Evolutionary conservation across 805 yeast genomes (phyloP), one percentile per base, ranked within the genome.

Genomic region (Hanseniaspora singularis): DNA sequence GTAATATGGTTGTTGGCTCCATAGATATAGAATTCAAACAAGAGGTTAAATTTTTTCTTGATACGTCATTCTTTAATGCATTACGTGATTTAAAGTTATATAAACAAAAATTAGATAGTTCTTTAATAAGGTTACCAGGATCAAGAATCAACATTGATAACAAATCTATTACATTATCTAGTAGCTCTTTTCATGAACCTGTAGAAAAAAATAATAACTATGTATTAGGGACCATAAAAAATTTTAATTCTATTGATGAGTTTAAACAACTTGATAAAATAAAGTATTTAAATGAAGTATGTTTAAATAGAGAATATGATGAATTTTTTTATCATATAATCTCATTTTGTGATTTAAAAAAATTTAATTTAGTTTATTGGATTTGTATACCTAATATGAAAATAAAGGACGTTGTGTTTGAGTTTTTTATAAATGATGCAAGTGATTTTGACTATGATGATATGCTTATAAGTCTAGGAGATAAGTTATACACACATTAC

Each of bases 291-390:
- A 62, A 63, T 22, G 58, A 63, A 0, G 60, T 68, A 20, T 77
- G 70, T 1, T 55, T 60, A 6, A 54, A 58, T 19, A 24, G 26
- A 40, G 34, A 52, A 6, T 50, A 55, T 38, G 54, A 57, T 12
- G 38, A 46, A 8, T 77, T 80, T 52, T 62, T 64, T 4, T 44
- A 23, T 31, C 39, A 44, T 31, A 54, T 83, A 1, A 64, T 88
- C 24, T 70, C 87, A 34, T 92, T 79, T 64, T 81, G 94, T 1
- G 98, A 92, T 61, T 70, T 92, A 58, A 92, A 92, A 61, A 85
- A 82, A 63, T 88, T 82, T 66, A 78, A 73, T 56, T 89, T 81
- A 58, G 81, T 74, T 57, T 88, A 92, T 63, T 94, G 99, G 98
- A 72, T 84, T 52, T 81, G 85, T 14, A 77, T 76, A 52, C 96